Evolutionary conservation across 345 rosid genomes (phyloP).

Genomic region (Rhodamnia argentea): DNA sequence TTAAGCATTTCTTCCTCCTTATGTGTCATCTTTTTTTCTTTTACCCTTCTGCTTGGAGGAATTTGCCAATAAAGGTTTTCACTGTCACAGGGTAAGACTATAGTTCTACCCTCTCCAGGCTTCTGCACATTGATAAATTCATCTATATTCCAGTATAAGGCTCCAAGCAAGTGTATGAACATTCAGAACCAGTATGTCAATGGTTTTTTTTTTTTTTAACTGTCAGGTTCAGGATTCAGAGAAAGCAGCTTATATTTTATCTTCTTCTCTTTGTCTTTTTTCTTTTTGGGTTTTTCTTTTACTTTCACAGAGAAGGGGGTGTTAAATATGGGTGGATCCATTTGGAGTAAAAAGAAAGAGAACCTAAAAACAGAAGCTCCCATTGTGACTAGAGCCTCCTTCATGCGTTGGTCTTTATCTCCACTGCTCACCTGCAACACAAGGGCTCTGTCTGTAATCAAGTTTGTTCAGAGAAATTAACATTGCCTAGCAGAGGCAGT

Average conservation of each 20-base stretch:
- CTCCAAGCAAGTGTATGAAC: background rate
- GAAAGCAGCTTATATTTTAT: background rate
- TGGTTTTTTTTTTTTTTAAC: background rate
- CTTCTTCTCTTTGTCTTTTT: too few relatives aligned
- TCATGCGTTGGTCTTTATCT: slow-evolving; percentile 62
- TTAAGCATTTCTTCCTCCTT: background rate
- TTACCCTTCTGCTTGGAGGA: background rate
- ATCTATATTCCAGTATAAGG: background rate
- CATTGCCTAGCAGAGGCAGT: background rate
- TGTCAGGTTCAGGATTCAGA: background rate
- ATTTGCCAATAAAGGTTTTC: background rate
- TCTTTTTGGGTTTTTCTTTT: too few relatives aligned
- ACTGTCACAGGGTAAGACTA: background rate
- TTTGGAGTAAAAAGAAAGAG: background rate
- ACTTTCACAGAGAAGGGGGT: too few relatives aligned
- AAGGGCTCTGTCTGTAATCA: background rate
- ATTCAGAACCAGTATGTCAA: background rate
- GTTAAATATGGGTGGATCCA: background rate
- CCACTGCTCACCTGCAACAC: slow-evolving; percentile 64
- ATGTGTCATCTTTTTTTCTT: background rate
- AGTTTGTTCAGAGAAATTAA: background rate
- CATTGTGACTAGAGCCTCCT: slow-evolving; percentile 82
- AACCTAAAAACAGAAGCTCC: slow-evolving; percentile 99
- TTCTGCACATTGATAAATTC: background rate
- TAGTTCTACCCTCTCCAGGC: background rate